Base-by-base conservation (phyloP, 2,329 filamentous ascomycete species). In the Ciborinia camelliae region DNA sequence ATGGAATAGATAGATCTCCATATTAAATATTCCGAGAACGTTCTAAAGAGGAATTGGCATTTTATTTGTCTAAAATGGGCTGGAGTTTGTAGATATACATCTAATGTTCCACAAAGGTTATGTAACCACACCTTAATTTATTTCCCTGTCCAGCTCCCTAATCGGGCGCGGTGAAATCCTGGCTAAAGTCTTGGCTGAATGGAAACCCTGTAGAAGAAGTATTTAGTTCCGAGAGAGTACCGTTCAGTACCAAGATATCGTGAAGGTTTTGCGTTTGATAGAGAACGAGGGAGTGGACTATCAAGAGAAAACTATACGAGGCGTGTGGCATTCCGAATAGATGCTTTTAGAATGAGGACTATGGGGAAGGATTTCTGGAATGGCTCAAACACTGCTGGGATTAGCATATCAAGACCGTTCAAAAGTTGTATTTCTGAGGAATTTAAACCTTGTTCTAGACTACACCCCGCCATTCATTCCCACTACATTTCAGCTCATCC, bases 61-160 rank as follows among this genome's bases (percentile, higher is more conserved):
- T 48, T 30, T 9, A 28, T 54, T 2, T 32, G n/a, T 30, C 47
- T 39, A 20, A 20, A 23, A 23, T 32, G 50, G 10, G 59, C 50
- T 62, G 43, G 26, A 18, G 20, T n/a, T 62, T 28, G 50, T 45
- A 35, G 48, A 45, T 62, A 62, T 45, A 55, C 48, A 62, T 62
- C 48, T 51, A 45, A 45, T 30, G 59, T 30, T 52, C 6, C 45
- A 62, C 37, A 7, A 30, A 54, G 2, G 26, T 23, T 6, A 48
- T 62, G 51, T 15, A 23, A 43, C 48, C 48, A 45, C 32, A 26
- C 48, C 20, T 55, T 20, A 30, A 43, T 52, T 45, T 43, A 62
- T 35, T 62, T 53, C 59, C 59, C n/a, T 55, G 28, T 45, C 55
- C 59, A 43, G 48, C 39, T 62, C 39, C 48, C 26, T 32, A 23